Conservation (phyloP, 2,329 filamentous ascomycete species). For the Neonectria magnoliae region DNA sequence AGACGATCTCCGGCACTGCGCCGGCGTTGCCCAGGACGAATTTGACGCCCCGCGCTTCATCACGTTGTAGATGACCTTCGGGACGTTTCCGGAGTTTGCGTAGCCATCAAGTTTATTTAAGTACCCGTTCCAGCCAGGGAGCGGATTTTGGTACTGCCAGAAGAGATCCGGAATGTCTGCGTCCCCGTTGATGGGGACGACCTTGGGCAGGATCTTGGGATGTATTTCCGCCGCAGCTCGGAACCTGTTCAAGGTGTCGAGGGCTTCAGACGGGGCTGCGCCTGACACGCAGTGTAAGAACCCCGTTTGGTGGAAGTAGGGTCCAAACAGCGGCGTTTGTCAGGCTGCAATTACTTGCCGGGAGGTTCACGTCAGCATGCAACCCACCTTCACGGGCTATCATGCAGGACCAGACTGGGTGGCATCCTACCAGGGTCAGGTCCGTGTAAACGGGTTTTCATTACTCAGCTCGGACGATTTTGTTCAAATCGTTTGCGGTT, state of each 20-base stretch:
- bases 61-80: constrained; percentile 57
- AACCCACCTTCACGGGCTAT: neutral
- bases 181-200: constrained; percentile 48
- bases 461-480: constrained; percentile 70
- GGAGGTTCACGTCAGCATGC: constrained; percentile 1
- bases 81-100: constrained; percentile 63
- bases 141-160: constrained; percentile 60
- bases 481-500: constrained; percentile 69
- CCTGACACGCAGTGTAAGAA: constrained; percentile 60
- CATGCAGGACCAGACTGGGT: constrained; percentile 18
- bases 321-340: constrained; percentile 61
- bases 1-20: constrained; percentile 38
- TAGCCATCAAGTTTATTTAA: constrained; percentile 67
- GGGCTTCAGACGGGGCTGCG: constrained; percentile 58
- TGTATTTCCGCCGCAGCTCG: constrained; percentile 52
- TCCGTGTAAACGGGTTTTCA: constrained; percentile 65
- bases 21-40: constrained; percentile 43
- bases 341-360: constrained; percentile 61
- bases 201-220: constrained; percentile 52
- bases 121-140: constrained; percentile 65
- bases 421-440: constrained; percentile 55
- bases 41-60: constrained; percentile 41
- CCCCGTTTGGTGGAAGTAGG: constrained; percentile 57
- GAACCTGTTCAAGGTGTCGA: constrained; percentile 55
- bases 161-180: constrained; percentile 54